Base-by-base conservation (phyloP, 1,284 basidiomycete genomes). In the Mycena sp. region DNA sequence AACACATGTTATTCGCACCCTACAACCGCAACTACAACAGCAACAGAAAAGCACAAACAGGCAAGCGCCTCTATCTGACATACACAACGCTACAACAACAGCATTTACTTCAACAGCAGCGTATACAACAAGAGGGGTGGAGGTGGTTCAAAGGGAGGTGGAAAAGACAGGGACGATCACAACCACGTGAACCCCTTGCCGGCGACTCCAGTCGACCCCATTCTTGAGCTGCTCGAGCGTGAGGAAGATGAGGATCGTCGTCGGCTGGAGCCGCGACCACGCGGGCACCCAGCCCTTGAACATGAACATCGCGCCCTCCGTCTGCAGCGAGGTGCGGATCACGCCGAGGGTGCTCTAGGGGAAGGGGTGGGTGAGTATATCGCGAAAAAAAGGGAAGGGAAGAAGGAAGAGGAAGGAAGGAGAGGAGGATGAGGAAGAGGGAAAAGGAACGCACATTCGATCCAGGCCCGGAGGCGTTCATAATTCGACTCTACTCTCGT, bases 271-370 rank as follows among this genome's bases (percentile, higher is more conserved):
- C 75, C 94, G 84, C 61, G 86, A 87, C 93, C 93, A 95, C 21
- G 92, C 91, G 0, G 92, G 92, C 11, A 93, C 77, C 94, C 93
- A 93, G 68, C 95, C 92, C 75, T 94, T 94, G 83, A 97, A 96
- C 88, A 96, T 93, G 84, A 95, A 96, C 84, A 90, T 88, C 4
- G 92, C 75, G 6, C 95, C 95, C 75, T 97, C 95, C 66, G 81
- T 89, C 64, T 85, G 83, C 68, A 96, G 83, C 49, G 93, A 92
- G 9, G 83, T 73, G 30, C 84, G 80, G 74, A 96, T 94, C 50
- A 94, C 89, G 11, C 77, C 81, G 28, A 94, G 65, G 2, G 93
- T 90, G 17, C 68, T 91, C 84, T 89, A 14, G 14, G 32, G 9
- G 32, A 35, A 35, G 32, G 32, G 14, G 14, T 35, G 32, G 14